Base-by-base conservation (phyloP, 495 filamentous ascomycete species). In the Trichoderma virens region DNA sequence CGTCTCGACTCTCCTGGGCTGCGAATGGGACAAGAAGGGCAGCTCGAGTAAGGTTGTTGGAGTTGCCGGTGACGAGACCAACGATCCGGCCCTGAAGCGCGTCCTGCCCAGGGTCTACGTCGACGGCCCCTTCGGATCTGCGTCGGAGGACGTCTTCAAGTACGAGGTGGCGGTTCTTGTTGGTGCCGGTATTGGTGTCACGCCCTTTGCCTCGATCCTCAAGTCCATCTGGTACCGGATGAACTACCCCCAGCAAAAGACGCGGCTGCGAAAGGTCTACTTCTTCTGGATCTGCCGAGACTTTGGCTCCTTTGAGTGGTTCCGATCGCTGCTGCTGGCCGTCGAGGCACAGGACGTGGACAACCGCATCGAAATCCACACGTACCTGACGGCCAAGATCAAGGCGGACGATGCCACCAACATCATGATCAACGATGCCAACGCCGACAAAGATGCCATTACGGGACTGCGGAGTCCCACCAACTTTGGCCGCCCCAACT, bases 221-320 rank as follows among this genome's bases (percentile, higher is more conserved):
- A 92, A 92, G 78, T 90, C 86, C 64, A 90, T 92, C 73, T 92
- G 89, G 89, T 92, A 91, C 73, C 82, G 88, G n/a, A 89, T 89
- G 83, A 90, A 90, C 79, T 90, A 87, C 73, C 87, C 88, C 14
- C 83, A 88, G 72, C 84, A 89, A 75, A 86, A 85, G 74, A 90
- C 87, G 20, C 78, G 86, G 34, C 79, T 92, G 34, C 79, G 86
- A 64, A 92, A 91, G 73, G 88, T 92, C 35, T 92, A 91, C 77
- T 91, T 92, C 76, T 90, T 91, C 80, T 92, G 89, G 89, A 83
- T 91, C 69, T 90, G 89, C 79, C 78, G 87, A 71, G 88, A 91
- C 70, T 89, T 91, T 67, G 87, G 86, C 28, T 87, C 85, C 4
- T 91, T 90, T 67, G 88, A 91, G 76, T 92, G 89, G 89, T 92